Evolutionary conservation across 2,329 filamentous ascomycete genomes (phyloP).

Genomic region (Fusarium robinianum): DNA sequence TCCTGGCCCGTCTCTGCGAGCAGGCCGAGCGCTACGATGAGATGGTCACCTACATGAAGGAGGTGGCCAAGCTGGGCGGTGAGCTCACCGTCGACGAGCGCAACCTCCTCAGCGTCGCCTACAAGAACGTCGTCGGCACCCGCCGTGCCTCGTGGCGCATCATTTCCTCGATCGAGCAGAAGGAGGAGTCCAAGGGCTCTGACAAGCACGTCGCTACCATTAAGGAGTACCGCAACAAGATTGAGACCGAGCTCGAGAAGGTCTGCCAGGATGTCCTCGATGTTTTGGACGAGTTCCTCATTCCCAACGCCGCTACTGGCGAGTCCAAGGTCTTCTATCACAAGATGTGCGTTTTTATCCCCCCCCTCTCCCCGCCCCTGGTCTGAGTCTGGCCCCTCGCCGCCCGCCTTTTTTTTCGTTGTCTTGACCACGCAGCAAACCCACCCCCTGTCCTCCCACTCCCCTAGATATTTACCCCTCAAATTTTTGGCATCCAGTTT

Average conservation of each 20-base stretch:
- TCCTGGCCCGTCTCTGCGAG: conserved; percentile 99
- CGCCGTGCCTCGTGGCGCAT: conserved; percentile 99
- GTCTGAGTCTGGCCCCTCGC: conserved; percentile 27
- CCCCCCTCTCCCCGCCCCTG: conserved; percentile 18
- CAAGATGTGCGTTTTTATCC: conserved; percentile 80
- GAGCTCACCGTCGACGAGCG: conserved; percentile 95
- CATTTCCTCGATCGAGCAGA: conserved; percentile 99
- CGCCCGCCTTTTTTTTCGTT: conserved; percentile 20
- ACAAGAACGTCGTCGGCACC: conserved; percentile 99
- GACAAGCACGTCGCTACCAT: conserved; percentile 94
- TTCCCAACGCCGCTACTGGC: conserved; percentile 93
- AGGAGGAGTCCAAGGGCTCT: conserved; percentile 98
- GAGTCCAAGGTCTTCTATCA: conserved; percentile 99
- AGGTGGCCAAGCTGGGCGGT: conserved; percentile 86
- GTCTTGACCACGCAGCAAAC: conserved; percentile 16
- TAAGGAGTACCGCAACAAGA: conserved; percentile 97
- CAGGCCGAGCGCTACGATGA: conserved; percentile 99
- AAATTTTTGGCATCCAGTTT: conserved; percentile 8
- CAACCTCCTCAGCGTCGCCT: conserved; percentile 97
- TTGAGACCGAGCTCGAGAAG: conserved; percentile 95
- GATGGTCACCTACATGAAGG: conserved; percentile 99
- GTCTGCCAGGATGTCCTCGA: conserved; percentile 98
- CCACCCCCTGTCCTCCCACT: conserved; percentile 11
- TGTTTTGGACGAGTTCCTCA: conserved; percentile 89
- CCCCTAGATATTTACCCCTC: conserved; percentile 4